These are phyloP conservation scores for Penicillium maclennaniae DNA, from an alignment of 495 filamentous ascomycete species.

Conservation along the genomic window DNA sequence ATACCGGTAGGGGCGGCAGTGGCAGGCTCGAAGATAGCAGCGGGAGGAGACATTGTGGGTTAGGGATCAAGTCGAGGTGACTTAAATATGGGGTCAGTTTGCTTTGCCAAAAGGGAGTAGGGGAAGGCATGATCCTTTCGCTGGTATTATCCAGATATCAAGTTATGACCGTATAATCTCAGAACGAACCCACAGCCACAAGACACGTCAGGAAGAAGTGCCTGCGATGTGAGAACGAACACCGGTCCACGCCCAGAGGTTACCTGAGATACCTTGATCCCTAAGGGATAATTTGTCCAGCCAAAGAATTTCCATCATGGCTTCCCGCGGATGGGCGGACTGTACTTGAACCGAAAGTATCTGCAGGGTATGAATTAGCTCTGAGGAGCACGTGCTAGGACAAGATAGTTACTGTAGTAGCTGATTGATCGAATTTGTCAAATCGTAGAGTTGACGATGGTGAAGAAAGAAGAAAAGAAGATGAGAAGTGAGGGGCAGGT, in stretches of 20 bases:
- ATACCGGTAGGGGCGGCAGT: slow-evolving; percentile 38
- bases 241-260: slow-evolving; percentile 63
- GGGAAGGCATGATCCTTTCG: slow-evolving; percentile 91
- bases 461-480: slow-evolving; percentile 1
- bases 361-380: slow-evolving; percentile 19
- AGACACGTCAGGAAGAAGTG: slow-evolving; percentile 3
- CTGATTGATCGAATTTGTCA: not conserved
- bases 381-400: not conserved
- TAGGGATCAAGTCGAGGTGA: slow-evolving; percentile 38
- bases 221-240: slow-evolving; percentile 47
- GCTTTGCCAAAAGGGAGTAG: slow-evolving; percentile 33
- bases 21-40: slow-evolving; percentile 48
- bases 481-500: slow-evolving; percentile 11
- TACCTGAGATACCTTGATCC: slow-evolving; percentile 64
- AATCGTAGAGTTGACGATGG: not conserved
- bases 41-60: slow-evolving; percentile 71
- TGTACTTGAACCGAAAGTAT: slow-evolving; percentile 21
- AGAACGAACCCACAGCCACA: slow-evolving; percentile 56
- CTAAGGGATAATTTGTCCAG: slow-evolving; percentile 34
- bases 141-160: slow-evolving; percentile 98
- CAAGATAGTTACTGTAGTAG: slow-evolving; percentile 22
- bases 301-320: slow-evolving; percentile 42
- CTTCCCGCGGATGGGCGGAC: slow-evolving; percentile 33
- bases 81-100: slow-evolving; percentile 29
- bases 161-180: slow-evolving; percentile 96